Evolutionary conservation across 2,329 filamentous ascomycete species (phyloP).

Genomic region (Orbilia ellipsospora): DNA sequence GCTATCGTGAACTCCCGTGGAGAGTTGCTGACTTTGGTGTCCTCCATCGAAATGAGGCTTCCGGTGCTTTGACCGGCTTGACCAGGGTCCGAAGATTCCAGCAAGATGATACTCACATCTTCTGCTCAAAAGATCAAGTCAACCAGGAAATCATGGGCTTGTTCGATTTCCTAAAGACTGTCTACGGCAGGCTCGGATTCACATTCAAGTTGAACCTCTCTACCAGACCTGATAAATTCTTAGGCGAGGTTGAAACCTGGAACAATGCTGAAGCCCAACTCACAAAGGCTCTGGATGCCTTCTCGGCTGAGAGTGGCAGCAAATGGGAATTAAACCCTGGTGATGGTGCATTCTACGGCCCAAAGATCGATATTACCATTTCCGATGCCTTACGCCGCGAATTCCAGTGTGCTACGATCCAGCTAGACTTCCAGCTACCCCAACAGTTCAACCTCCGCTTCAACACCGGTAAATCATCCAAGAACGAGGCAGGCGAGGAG

Average conservation of each 20-base stretch:
- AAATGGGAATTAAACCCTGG: slow-evolving; percentile 92
- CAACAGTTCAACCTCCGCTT: slow-evolving; percentile 89
- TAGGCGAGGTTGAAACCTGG: slow-evolving; percentile 89
- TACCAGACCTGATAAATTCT: slow-evolving; percentile 86
- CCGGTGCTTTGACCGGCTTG: slow-evolving; percentile 87
- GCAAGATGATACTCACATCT: slow-evolving; percentile 96
- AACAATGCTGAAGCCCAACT: slow-evolving; percentile 85
- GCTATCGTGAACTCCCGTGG: slow-evolving; percentile 89
- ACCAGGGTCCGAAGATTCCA: slow-evolving; percentile 94
- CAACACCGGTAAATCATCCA: slow-evolving; percentile 75
- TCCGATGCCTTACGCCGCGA: slow-evolving; percentile 85
- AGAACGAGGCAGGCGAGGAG: slow-evolving; percentile 60
- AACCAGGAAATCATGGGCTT: slow-evolving; percentile 79
- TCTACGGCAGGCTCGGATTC: slow-evolving; percentile 86
- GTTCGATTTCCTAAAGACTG: slow-evolving; percentile 84
- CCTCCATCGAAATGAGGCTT: slow-evolving; percentile 93
- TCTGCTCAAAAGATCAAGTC: slow-evolving; percentile 86
- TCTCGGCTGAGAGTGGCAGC: slow-evolving; percentile 72
- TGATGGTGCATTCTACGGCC: slow-evolving; percentile 97
- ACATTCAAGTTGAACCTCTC: slow-evolving; percentile 95
- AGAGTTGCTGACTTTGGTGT: slow-evolving; percentile 96
- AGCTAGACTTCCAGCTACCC: slow-evolving; percentile 88
- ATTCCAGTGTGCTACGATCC: slow-evolving; percentile 91
- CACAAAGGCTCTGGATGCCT: slow-evolving; percentile 80
- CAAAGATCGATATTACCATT: slow-evolving; percentile 98